phyloP scores from a whole-genome alignment of 768 basidiomycete species.

The Pleurotus ostreatus region DNA sequence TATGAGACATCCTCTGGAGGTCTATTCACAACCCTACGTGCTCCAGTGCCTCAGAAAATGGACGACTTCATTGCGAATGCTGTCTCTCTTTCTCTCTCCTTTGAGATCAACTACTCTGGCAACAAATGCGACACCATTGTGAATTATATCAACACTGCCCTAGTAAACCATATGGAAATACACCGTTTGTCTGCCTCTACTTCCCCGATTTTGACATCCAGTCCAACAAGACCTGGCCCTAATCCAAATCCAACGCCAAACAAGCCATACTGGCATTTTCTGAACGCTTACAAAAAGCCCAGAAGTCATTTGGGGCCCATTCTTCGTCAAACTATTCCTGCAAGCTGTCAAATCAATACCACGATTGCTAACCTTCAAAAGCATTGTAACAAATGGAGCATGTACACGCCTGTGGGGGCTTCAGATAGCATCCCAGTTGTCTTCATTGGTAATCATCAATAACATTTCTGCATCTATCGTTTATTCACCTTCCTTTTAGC shows the following conservation, averaged over 20 bases:
- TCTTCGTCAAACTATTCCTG: background rate
- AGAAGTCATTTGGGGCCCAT: background rate
- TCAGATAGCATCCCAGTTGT: background rate
- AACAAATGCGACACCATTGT: background rate
- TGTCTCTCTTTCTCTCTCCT: background rate
- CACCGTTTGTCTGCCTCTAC: background rate
- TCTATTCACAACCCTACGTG: conserved; percentile 1
- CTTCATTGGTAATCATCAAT: background rate
- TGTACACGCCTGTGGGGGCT: background rate
- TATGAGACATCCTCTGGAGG: background rate
- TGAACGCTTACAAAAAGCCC: background rate
- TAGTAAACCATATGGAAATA: background rate
- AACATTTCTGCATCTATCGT: background rate
- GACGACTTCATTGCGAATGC: background rate
- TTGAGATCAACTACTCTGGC: conserved; percentile 1
- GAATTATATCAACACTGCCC: background rate
- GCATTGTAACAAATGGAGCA: background rate
- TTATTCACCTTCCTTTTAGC: background rate
- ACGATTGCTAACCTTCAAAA: background rate
- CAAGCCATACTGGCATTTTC: background rate
- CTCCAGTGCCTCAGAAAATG: background rate
- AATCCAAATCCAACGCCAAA: background rate
- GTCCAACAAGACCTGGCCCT: background rate
- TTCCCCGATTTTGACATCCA: background rate
- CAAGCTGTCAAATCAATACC: background rate